Percentiles rank a stretch among this genome's conserved stretches.
Evolutionary conservation across 257 asterid genomes (phyloP).

Genomic region (Fraxinus americana): DNA sequence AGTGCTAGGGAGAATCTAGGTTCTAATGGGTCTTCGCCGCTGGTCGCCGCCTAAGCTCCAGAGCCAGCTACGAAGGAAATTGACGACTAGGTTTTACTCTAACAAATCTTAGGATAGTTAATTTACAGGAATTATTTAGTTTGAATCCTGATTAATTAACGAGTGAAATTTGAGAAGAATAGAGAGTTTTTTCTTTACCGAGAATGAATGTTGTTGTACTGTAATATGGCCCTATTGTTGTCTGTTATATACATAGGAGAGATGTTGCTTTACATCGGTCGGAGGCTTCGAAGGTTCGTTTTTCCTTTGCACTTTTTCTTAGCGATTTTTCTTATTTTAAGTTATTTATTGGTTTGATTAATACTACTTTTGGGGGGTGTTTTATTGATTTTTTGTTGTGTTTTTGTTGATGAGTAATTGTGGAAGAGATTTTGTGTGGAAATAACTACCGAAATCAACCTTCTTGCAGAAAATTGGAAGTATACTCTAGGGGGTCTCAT

Average conservation of each 20-base stretch:
- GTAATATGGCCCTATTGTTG: conserved; percentile 63
- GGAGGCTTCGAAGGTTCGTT: conserved; percentile 92
- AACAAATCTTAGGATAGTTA: conserved; percentile 13
- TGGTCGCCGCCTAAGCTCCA: conserved; percentile 18
- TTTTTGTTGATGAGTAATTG: conserved; percentile 38
- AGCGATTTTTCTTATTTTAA: neutral
- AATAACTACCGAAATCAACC: conserved; percentile 55
- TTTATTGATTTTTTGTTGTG: neutral
- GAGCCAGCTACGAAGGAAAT: conserved; percentile 33
- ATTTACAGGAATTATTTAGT: neutral
- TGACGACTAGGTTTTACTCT: conserved; percentile 15
- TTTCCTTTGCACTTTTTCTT: neutral
- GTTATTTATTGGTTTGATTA: conserved; percentile 7
- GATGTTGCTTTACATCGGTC: conserved; percentile 94
- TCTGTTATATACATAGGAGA: conserved; percentile 29
- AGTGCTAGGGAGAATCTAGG: conserved; percentile 31
- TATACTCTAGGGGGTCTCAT: conserved; percentile 64
- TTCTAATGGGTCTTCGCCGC: conserved; percentile 63
- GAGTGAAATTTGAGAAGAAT: neutral
- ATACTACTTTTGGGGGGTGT: conserved; percentile 6
- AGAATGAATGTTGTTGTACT: conserved; percentile 48
- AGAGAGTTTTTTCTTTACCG: conserved; percentile 3
- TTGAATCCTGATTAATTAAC: conserved; percentile 12
- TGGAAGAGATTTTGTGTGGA: conserved; percentile 73
- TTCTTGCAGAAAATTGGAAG: conserved; percentile 73